Percentiles rank a stretch among this genome's conserved stretches.
phyloP scores from a whole-genome alignment of 257 asterid genomes.

The Rhazya stricta region DNA sequence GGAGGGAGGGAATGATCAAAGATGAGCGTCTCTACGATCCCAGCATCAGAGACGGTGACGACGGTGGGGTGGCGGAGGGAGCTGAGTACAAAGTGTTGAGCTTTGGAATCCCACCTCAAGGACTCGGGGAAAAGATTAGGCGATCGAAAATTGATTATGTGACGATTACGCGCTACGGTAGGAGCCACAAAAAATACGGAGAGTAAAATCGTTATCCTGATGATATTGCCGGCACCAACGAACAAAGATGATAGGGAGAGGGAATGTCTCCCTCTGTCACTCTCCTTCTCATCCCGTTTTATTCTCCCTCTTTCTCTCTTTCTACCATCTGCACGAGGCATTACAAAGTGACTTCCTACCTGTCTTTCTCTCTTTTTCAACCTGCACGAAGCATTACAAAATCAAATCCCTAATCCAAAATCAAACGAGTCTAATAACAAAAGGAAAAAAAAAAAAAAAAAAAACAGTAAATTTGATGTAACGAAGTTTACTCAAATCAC shows the following conservation, averaged over 20 bases:
- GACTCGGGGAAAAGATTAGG: constrained; percentile 61
- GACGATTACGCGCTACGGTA: constrained; percentile 32
- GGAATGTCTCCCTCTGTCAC: too few relatives aligned
- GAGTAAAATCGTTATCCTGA: constrained; percentile 16
- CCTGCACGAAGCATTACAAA: too few relatives aligned
- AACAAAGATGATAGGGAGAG: not conserved
- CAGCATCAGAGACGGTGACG: constrained; percentile 77
- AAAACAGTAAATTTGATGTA: too few relatives aligned
- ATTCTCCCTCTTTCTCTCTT: too few relatives aligned
- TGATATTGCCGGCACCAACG: not conserved
- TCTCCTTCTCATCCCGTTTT: too few relatives aligned
- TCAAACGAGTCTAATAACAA: too few relatives aligned
- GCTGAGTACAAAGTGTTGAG: constrained; percentile 70
- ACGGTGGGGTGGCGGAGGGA: constrained; percentile 51
- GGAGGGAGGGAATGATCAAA: constrained; percentile 45
- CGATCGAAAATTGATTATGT: constrained; percentile 63
- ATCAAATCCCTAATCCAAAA: too few relatives aligned
- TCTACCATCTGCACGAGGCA: too few relatives aligned
- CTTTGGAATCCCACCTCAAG: constrained; percentile 64
- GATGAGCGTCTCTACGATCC: constrained; percentile 52
- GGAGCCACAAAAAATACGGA: constrained; percentile 17
- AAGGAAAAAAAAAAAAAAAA: too few relatives aligned
- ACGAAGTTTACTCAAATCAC: too few relatives aligned
- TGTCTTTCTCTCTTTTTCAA: too few relatives aligned
- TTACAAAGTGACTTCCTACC: too few relatives aligned